Base-by-base conservation (phyloP, 2,329 filamentous ascomycete species). In the Lojkania enalia region DNA sequence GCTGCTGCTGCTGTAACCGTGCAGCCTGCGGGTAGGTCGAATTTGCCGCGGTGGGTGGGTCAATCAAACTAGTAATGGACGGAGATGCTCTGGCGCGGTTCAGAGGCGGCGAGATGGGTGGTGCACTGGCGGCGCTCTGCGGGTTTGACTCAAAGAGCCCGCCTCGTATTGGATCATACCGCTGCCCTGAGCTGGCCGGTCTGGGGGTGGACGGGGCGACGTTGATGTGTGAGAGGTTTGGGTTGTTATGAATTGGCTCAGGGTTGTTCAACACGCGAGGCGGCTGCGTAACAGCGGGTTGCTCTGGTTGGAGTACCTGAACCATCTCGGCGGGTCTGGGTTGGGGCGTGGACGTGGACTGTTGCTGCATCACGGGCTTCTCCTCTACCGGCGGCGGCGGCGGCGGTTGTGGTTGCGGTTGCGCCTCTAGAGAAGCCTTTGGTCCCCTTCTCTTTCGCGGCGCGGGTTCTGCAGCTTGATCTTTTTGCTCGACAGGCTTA, bases 11-110 rank as follows among this genome's bases (percentile, higher is more conserved):
- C 43, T 67, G 66, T 30, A 67, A 53, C 46, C 64, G 64, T 19
- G 52, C 53, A 25, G 64, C 49, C 35, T 64, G 66, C 0, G 61
- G 47, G 40, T 66, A 64, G 61, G 66, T 63, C 21, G 67, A 57
- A 49, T 69, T 69, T 61, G 55, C 62, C 57, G 68, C 63, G 42
- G 59, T 68, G 2, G 80, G 80, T 23, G 86, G 87, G 56, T 96
- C 90, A 39, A 96, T 88, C 45, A 96, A 79, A 70, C 89, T 95
- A 4, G 90, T 86, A 56, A 96, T 96, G 2, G 92, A 92, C 1
- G 92, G 91, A 3, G 92, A 96, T 29, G 87, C 87, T 64, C 88
- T 92, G n/a, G 88, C 87, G 42, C 87, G 83, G 69, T 87, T 86
- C 42, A 80, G 61, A 63, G 69, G 80, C 5, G 74, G 73, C n/a